Percentiles rank a stretch among this genome's conserved stretches.
These are phyloP conservation scores for Didymella exigua DNA, from an alignment of 2,329 filamentous ascomycete species.

Conservation along the genomic window DNA sequence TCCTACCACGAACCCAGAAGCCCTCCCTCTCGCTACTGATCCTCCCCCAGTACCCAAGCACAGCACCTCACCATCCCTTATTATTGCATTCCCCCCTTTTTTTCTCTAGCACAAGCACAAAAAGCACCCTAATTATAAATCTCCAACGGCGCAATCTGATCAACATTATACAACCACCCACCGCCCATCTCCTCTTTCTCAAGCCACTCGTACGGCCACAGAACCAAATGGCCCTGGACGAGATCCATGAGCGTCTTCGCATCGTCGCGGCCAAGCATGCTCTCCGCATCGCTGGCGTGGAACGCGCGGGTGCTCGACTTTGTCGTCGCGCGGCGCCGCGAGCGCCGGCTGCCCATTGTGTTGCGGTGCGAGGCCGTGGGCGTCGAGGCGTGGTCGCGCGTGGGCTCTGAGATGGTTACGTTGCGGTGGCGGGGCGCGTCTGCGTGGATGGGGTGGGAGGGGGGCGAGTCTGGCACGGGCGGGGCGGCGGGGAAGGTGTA, in stretches of 20 bases:
- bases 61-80: too few species aligned
- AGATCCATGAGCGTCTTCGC: constrained; percentile 81
- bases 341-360: constrained; percentile 40
- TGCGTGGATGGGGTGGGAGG: constrained; percentile 17
- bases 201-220: constrained; percentile 91
- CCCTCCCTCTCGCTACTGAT: too few species aligned
- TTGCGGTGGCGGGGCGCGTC: constrained; percentile 37
- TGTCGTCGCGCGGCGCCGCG: constrained; percentile 71
- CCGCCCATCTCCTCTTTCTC: constrained; percentile 87
- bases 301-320: constrained; percentile 70
- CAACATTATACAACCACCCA: constrained; percentile 96
- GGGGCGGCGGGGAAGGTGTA: constrained; percentile 42
- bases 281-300: constrained; percentile 68
- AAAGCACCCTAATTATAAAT: constrained; percentile 78
- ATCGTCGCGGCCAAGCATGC: constrained; percentile 71
- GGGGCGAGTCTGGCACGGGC: constrained; percentile 36
- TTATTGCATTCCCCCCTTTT: too few species aligned
- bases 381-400: constrained; percentile 1
- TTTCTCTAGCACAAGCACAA: too few species aligned
- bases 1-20: too few species aligned
- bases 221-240: constrained; percentile 85
- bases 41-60: too few species aligned
- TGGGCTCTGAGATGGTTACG: constrained; percentile 45
- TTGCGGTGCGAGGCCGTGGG: too few species aligned
- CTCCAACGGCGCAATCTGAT: constrained; percentile 92